phyloP scores from a whole-genome alignment of 192 early-diverging fungal species.

The Coemansia sp. region DNA sequence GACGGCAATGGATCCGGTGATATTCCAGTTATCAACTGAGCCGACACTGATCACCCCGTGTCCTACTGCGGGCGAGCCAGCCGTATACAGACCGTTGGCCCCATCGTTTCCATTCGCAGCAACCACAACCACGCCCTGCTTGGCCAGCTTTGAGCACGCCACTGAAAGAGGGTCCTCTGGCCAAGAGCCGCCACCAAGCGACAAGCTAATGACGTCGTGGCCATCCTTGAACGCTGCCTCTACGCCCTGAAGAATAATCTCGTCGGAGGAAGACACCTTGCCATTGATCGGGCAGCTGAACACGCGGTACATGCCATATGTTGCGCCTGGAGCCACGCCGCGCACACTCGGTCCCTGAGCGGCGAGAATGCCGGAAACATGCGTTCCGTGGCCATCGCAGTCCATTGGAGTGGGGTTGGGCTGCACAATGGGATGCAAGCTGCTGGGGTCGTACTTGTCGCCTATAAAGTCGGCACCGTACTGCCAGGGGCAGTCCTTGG shows the following conservation, averaged over 20 bases:
- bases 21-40: conserved; percentile 51
- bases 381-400: conserved; percentile 67
- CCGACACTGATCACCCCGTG: conserved; percentile 58
- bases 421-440: conserved; percentile 34
- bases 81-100: conserved; percentile 52
- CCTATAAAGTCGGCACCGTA: conserved; percentile 67
- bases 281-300: conserved; percentile 54
- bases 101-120: conserved; percentile 78
- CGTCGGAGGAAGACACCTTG: conserved; percentile 34
- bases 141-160: conserved; percentile 42
- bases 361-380: conserved; percentile 61
- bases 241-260: conserved; percentile 59
- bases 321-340: conserved; percentile 65
- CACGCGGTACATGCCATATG: conserved; percentile 61
- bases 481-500: conserved; percentile 51
- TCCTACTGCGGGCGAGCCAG: conserved; percentile 51
- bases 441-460: conserved; percentile 33
- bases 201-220: conserved; percentile 61
- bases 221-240: conserved; percentile 48
- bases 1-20: conserved; percentile 23
- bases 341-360: conserved; percentile 39
- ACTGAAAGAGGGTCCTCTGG: conserved; percentile 51
- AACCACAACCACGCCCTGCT: conserved; percentile 56
- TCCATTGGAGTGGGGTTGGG: conserved; percentile 52
- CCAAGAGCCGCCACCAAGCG: conserved; percentile 60